Evolutionary conservation across 306 rosid species (phyloP).

Genomic region (Morella rubra): DNA sequence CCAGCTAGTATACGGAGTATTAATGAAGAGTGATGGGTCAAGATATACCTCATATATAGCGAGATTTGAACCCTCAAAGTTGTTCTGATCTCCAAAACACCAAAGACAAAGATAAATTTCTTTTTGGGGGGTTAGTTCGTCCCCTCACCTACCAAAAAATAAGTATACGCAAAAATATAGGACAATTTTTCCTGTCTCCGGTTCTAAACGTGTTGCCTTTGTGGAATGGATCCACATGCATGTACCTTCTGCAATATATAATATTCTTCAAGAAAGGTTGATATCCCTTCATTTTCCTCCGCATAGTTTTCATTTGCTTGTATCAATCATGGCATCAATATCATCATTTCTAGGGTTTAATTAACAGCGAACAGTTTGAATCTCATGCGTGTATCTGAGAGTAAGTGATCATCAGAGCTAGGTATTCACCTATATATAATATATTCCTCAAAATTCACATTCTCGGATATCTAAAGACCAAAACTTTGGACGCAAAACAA

Average conservation of each 20-base stretch:
- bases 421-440: too few relatives aligned
- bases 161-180: not conserved
- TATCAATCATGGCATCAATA: not conserved
- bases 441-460: too few relatives aligned
- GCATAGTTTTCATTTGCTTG: not conserved
- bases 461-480: too few relatives aligned
- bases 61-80: not conserved
- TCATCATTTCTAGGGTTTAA: not conserved
- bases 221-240: not conserved
- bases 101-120: not conserved
- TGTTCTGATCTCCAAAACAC: not conserved
- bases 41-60: not conserved
- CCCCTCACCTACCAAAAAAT: slow-evolving; percentile 11
- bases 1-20: too few relatives aligned
- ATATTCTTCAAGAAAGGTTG: not conserved
- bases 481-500: too few relatives aligned
- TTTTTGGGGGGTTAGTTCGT: not conserved
- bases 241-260: too few relatives aligned
- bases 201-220: not conserved
- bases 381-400: not conserved
- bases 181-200: not conserved
- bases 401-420: not conserved
- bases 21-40: not conserved
- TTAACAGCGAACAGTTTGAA: not conserved
- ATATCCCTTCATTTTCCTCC: not conserved